Conservation (phyloP, 73 alveolate species). For the Breviolum minutum region DNA sequence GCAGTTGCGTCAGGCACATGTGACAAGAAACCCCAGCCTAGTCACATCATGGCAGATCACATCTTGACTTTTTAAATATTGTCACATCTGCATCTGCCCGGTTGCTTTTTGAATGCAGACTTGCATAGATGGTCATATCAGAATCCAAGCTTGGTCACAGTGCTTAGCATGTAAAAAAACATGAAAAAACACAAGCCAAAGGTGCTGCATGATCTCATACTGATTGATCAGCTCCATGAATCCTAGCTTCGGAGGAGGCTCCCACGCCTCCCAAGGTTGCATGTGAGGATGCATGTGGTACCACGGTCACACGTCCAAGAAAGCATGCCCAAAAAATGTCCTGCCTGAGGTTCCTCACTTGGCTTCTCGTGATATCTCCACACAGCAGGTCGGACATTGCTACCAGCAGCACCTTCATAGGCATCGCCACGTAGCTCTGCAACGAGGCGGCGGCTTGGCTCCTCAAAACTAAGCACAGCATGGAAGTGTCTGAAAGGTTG, state of each 20-base stretch:
- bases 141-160: no score
- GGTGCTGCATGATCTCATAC: slow-evolving; percentile 58
- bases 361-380: slow-evolving; percentile 83
- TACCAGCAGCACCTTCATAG: slow-evolving; percentile 79
- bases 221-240: slow-evolving; percentile 87
- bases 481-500: no score
- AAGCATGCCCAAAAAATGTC: neutral
- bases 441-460: slow-evolving; percentile 22
- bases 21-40: no score
- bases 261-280: slow-evolving; percentile 13
- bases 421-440: slow-evolving; percentile 42
- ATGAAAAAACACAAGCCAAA: neutral
- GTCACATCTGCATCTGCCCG: no score
- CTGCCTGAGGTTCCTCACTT: slow-evolving; percentile 38
- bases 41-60: no score
- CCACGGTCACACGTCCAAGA: neutral
- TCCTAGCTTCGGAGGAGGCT: slow-evolving; percentile 80
- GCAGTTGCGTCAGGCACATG: neutral
- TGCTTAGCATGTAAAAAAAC: no score
- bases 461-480: neutral
- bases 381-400: slow-evolving; percentile 44
- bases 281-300: neutral
- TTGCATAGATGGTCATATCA: no score
- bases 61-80: no score
- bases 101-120: no score